Evolutionary conservation across 1,284 basidiomycete genomes (phyloP).

Genomic region (Papiliotrema fonsecae): DNA sequence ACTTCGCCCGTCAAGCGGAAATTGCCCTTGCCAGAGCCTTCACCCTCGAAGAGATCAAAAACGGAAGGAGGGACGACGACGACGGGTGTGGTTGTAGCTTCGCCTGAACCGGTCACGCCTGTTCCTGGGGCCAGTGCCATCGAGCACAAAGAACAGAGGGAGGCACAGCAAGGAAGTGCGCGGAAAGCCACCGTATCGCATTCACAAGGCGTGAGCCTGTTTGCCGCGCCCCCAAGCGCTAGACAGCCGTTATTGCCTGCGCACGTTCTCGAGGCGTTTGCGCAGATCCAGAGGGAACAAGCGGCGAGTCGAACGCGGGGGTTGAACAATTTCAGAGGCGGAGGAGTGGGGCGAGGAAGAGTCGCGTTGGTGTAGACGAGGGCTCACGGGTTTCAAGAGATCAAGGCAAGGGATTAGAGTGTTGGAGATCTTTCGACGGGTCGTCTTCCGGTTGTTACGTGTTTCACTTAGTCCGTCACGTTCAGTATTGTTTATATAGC

Average conservation of each 20-base stretch:
- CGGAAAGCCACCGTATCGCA: constrained; percentile 6
- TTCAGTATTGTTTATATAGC: too few relatives aligned
- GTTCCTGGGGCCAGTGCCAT: neutral
- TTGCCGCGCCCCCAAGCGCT: constrained; percentile 72
- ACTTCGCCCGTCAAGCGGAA: constrained; percentile 23
- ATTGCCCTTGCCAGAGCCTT: constrained; percentile 43
- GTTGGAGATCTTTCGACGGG: too few relatives aligned
- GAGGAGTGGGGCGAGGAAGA: constrained; percentile 70
- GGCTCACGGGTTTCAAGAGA: too few relatives aligned
- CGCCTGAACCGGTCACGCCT: constrained; percentile 10
- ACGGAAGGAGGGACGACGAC: constrained; percentile 39
- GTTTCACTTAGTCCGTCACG: too few relatives aligned
- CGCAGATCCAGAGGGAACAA: constrained; percentile 80
- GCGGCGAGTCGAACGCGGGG: constrained; percentile 70
- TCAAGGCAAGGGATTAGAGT: too few relatives aligned
- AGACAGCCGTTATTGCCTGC: constrained; percentile 69
- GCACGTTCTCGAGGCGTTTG: constrained; percentile 83
- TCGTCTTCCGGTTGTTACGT: too few relatives aligned
- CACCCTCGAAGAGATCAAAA: constrained; percentile 50
- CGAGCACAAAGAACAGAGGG: neutral
- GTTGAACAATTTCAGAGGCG: constrained; percentile 81
- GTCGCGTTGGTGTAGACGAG: constrained; percentile 70
- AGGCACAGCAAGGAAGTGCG: neutral
- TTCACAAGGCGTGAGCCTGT: constrained; percentile 56
- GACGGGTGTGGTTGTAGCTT: neutral